Base-by-base conservation (phyloP, 169 alveolate genomes). In the Plasmodium gonderi region DNA sequence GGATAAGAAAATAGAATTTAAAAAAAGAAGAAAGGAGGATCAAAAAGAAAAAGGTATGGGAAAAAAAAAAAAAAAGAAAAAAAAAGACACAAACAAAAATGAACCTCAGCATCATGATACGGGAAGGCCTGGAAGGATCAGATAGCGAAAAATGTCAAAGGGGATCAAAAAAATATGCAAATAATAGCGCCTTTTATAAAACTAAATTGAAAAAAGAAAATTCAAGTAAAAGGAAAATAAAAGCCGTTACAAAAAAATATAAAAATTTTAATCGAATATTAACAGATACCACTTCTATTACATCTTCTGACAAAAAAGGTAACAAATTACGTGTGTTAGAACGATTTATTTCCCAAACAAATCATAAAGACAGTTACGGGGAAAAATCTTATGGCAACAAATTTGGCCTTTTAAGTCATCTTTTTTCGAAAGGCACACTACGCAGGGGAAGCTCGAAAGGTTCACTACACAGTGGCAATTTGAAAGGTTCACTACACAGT, bases 81-180 rank as follows among this genome's bases (percentile, higher is more conserved):
- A 29, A 36, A 51, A 6, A 33, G 33, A 29, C 75, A 6, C n/a
- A n/a, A n/a, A n/a, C 36, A 60, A 45, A 80, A 80, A 69, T 83
- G 92, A 83, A 72, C 38, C 68, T 83, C 26, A 83, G 77, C 44
- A 36, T 83, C 26, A 83, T 44, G 44, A 72, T 83, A 83, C 75
- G 77, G 40, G 82, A 23, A 9, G 65, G 77, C 76, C 65, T 49
- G 76, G 12, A 49, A 36, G 74, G 79, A 12, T 80, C 80, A 38
- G 20, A 26, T 20, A 80, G 51, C 91, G 91, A 65, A 80, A 40
- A 42, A n/a, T 20, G 74, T 3, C 69, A 40, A 42, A 36, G 40
- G 8, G 17, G 54, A 14, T 4, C 42, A 0, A 69, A 83, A 83
- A 83, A 72, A 69, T 36, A 51, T 11, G 83, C 29, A 7, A 47